Conservation (phyloP, 1,284 basidiomycete species). For the Pseudozyma hubeiensis region DNA sequence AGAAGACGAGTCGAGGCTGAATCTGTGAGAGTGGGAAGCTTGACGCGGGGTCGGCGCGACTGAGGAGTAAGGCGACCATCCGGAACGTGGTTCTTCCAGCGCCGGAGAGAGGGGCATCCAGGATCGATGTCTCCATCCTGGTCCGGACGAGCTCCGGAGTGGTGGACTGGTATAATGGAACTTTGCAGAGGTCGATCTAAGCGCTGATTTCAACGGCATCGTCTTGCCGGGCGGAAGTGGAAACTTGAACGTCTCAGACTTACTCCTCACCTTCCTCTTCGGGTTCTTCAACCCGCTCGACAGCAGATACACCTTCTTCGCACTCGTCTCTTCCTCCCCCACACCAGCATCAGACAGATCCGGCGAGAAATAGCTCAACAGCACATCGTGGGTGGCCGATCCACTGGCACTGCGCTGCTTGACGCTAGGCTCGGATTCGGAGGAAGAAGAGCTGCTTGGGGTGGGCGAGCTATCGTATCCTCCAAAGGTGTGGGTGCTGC, state of each 20-base stretch:
- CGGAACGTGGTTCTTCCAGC: slow-evolving; percentile 22
- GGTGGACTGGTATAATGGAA: slow-evolving; percentile 4
- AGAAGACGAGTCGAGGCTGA: neutral
- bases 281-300: slow-evolving; percentile 19
- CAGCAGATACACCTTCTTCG: slow-evolving; percentile 25
- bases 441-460: slow-evolving; percentile 7
- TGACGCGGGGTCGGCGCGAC: slow-evolving; percentile 29
- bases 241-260: slow-evolving; percentile 38
- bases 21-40: slow-evolving; percentile 7
- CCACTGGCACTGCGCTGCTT: neutral
- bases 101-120: slow-evolving; percentile 3
- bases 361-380: slow-evolving; percentile 32
- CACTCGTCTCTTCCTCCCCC: neutral
- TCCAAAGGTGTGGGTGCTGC: slow-evolving; percentile 3
- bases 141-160: neutral
- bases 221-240: slow-evolving; percentile 24
- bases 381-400: slow-evolving; percentile 30
- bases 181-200: slow-evolving; percentile 1
- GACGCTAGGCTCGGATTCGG: slow-evolving; percentile 4
- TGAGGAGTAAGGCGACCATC: slow-evolving; percentile 40
- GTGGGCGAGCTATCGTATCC: slow-evolving; percentile 32
- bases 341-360: neutral
- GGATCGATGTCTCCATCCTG: neutral
- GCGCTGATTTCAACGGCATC: slow-evolving; percentile 19
- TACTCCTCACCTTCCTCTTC: slow-evolving; percentile 9